These are phyloP conservation scores for Corchorus olitorius DNA, from an alignment of 345 rosid genomes.

Conservation along the genomic window DNA sequence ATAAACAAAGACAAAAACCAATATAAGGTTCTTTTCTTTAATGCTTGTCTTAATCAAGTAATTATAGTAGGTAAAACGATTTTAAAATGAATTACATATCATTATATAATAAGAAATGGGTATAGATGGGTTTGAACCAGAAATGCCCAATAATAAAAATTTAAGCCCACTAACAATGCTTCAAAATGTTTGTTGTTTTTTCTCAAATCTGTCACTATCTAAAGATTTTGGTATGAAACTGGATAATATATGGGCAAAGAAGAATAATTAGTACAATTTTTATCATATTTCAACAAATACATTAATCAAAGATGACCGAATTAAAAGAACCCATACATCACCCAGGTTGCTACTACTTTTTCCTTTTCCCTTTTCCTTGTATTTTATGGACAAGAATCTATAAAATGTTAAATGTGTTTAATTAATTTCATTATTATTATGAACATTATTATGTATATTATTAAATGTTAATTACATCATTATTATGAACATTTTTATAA, in stretches of 20 bases:
- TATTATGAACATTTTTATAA: neutral
- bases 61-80: neutral
- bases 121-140: conserved; percentile 2
- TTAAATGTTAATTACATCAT: neutral
- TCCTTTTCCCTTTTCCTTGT: neutral
- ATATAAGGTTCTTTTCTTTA: neutral
- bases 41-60: conserved; percentile 16
- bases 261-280: neutral
- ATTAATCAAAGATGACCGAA: neutral
- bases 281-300: neutral
- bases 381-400: neutral
- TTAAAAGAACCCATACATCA: too few species aligned
- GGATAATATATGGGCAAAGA: neutral
- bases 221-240: neutral
- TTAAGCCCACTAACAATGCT: neutral
- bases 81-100: neutral
- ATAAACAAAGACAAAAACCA: neutral
- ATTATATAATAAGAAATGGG: neutral
- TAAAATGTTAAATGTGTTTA: neutral
- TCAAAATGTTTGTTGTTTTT: neutral
- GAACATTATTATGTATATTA: neutral
- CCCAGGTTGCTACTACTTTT: neutral
- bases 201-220: neutral
- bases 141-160: conserved; percentile 11
- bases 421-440: neutral